phyloP scores from a whole-genome alignment of 768 basidiomycete genomes.

The Terana coerulea region DNA sequence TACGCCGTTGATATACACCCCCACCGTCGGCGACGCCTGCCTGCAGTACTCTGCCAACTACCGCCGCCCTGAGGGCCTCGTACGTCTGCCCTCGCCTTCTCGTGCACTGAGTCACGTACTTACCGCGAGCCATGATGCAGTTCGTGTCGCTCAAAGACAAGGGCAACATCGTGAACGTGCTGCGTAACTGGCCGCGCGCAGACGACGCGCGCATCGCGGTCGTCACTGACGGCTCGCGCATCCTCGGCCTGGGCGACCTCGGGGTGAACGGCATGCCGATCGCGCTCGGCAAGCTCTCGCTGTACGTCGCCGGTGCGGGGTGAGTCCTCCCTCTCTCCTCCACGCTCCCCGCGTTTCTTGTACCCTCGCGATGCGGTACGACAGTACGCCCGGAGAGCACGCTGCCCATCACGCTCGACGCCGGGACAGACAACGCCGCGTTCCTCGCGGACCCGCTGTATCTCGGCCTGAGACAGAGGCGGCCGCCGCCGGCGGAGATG shows the following conservation, averaged over 20 bases:
- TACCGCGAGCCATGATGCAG: slow-evolving; percentile 52
- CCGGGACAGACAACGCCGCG: slow-evolving; percentile 82
- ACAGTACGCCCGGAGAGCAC: slow-evolving; percentile 72
- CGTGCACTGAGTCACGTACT: slow-evolving; percentile 51
- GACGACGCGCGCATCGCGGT: slow-evolving; percentile 85
- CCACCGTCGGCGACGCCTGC: slow-evolving; percentile 90
- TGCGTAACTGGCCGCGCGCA: slow-evolving; percentile 68
- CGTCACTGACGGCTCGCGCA: slow-evolving; percentile 90
- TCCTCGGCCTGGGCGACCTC: slow-evolving; percentile 84
- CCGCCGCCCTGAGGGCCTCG: slow-evolving; percentile 68
- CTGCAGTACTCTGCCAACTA: slow-evolving; percentile 79
- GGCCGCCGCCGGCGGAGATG: slow-evolving; percentile 61
- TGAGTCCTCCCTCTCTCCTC: slow-evolving; percentile 29
- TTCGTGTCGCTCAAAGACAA: slow-evolving; percentile 81
- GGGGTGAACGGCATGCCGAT: slow-evolving; percentile 87
- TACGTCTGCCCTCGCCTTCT: slow-evolving; percentile 30
- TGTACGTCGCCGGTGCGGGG: slow-evolving; percentile 91
- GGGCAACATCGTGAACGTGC: slow-evolving; percentile 67
- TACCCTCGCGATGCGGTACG: slow-evolving; percentile 1
- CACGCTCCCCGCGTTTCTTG: slow-evolving; percentile 18
- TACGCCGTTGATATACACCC: slow-evolving; percentile 85
- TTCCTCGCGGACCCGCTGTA: slow-evolving; percentile 87
- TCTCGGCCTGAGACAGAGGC: slow-evolving; percentile 74
- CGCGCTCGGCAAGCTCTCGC: slow-evolving; percentile 86
- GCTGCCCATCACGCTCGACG: slow-evolving; percentile 81